Base-by-base conservation (phyloP, 352 stramenopile species). In the Lagenidium giganteum region DNA sequence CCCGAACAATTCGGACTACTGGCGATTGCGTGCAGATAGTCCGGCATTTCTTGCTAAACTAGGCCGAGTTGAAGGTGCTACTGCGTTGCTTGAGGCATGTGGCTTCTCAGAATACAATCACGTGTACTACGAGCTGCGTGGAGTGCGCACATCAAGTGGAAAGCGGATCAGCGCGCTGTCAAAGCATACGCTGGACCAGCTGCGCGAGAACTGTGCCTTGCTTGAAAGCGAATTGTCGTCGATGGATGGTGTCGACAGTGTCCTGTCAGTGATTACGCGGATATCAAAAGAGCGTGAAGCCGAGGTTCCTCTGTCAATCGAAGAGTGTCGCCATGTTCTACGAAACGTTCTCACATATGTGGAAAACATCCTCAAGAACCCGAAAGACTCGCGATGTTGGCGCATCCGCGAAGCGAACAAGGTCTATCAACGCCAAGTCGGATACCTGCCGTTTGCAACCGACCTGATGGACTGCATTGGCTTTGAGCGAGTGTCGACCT, bases 1-100 rank as follows among this genome's bases (percentile, higher is more conserved):
- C 35, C 76, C 76, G 2, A 75, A 88, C 38, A 84, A 88, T 22
- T 55, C 70, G 2, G 72, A 84, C 23, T 88, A 88, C 40, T 88
- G 76, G 76, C 51, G 76, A 5, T 51, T 88, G 26, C 76, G 76
- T 22, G 58, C 57, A 0, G 69, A 86, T 35, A 84, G 51, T 9
- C 11, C 47, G 5, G 70, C 63, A 4, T 88, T 88, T 28, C 57
- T 85, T 13, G 59, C 67, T 21, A 86, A 88, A 39, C 47, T 88
- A 11, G 72, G 72, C 6, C 63, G 73, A 4, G 81, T 83, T 40
- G 66, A 84, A 20, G 76, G 76, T 3, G 76, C 70, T 0, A 73
- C 67, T 8, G 70, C 53, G 31, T 29, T 88, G 1, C 24, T 88
- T 13, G 66, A 86, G 44, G 64, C 73, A 0, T 67, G 70, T 6